Percentiles rank a stretch among this genome's conserved stretches.
phyloP scores from a whole-genome alignment of 139 green algal genomes.

The Eudorina sp. region DNA sequence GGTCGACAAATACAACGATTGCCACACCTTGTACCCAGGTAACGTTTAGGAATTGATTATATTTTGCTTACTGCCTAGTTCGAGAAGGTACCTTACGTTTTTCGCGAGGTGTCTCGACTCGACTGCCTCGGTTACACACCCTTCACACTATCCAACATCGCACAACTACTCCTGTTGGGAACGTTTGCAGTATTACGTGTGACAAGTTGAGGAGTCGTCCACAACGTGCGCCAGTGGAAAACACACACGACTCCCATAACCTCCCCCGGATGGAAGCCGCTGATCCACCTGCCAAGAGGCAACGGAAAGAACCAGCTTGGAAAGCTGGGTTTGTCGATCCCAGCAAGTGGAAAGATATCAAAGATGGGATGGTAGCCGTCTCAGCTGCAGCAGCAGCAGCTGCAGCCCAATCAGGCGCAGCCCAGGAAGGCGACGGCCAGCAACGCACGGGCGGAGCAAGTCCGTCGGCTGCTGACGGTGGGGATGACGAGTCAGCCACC shows the following conservation, averaged over 20 bases:
- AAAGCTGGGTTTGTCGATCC: neutral
- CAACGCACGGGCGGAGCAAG: neutral
- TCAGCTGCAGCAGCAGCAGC: neutral
- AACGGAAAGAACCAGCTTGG: slow-evolving; percentile 30
- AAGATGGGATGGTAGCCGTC: neutral
- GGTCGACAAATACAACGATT: too few species aligned
- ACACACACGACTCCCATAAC: neutral
- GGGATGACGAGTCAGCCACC: neutral
- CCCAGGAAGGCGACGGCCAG: neutral
- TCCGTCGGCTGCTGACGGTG: neutral
- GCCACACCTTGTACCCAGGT: too few species aligned
- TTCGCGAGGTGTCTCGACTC: too few species aligned
- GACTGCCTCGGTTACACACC: too few species aligned
- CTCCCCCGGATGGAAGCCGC: neutral
- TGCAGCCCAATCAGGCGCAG: neutral
- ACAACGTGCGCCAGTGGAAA: neutral
- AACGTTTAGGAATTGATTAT: too few species aligned
- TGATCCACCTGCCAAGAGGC: slow-evolving; percentile 12
- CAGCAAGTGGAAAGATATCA: neutral
- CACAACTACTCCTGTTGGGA: too few species aligned
- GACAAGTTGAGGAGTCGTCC: too few species aligned
- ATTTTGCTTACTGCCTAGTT: too few species aligned
- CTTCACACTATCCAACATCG: too few species aligned
- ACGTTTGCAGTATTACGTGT: too few species aligned
- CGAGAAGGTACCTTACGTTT: too few species aligned